Evolutionary conservation across 192 early-diverging fungal genomes (phyloP).

Genomic region (Coemansia sp.): DNA sequence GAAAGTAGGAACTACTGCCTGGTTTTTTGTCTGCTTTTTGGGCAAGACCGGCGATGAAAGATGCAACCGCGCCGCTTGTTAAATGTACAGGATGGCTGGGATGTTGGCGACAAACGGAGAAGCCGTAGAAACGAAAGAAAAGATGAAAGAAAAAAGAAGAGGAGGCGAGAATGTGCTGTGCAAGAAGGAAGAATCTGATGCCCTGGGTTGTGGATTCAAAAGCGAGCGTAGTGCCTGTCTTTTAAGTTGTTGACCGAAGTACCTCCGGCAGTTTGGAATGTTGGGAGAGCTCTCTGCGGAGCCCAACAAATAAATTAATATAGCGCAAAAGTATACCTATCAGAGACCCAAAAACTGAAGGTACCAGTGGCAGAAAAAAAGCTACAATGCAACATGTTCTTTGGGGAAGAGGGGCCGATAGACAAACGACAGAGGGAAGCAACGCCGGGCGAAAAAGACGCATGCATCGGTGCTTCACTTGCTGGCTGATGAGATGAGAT

Average conservation of each 20-base stretch:
- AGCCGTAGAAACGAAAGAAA: background rate
- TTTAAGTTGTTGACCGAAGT: background rate
- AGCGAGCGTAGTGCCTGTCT: background rate
- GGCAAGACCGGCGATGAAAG: background rate
- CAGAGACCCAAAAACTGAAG: too few relatives aligned
- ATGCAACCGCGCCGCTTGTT: background rate
- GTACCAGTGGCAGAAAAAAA: too few relatives aligned
- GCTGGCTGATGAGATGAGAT: background rate
- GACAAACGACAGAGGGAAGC: too few relatives aligned
- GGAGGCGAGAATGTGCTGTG: background rate
- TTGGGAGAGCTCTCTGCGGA: too few relatives aligned
- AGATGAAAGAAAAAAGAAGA: background rate
- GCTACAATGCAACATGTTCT: too few relatives aligned
- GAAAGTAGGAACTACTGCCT: background rate
- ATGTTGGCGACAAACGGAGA: background rate
- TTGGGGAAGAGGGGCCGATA: too few relatives aligned
- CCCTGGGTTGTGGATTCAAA: background rate
- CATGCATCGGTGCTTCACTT: background rate
- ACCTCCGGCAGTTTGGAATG: too few relatives aligned
- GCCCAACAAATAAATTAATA: background rate
- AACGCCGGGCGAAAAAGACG: background rate
- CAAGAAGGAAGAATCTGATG: background rate
- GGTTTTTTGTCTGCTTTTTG: background rate
- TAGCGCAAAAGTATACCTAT: background rate
- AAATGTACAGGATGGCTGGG: background rate